Evolutionary conservation across 2,329 filamentous ascomycete genomes (phyloP).

Genomic region (Pezicula neosporulosa): DNA sequence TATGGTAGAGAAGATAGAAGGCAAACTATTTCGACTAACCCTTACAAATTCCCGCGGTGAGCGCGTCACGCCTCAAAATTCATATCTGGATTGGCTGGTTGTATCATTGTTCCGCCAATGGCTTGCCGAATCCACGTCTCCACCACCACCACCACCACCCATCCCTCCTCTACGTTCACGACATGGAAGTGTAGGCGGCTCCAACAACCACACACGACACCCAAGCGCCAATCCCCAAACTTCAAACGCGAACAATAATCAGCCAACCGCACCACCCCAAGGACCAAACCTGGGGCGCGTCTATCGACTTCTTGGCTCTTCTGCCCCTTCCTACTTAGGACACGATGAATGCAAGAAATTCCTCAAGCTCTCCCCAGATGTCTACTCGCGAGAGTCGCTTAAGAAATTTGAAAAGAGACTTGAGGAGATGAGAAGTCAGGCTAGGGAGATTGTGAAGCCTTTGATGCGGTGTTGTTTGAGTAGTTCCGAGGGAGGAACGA

Average conservation of each 20-base stretch:
- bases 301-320: constrained; percentile 71
- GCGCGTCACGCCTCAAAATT: constrained; percentile 73
- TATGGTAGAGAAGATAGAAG: constrained; percentile 73
- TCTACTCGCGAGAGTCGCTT: constrained; percentile 85
- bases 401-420: constrained; percentile 81
- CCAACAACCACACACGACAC: constrained; percentile 9
- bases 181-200: constrained; percentile 12
- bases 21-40: constrained; percentile 75
- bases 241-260: constrained; percentile 20
- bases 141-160: constrained; percentile 68
- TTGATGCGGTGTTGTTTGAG: constrained; percentile 76
- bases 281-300: constrained; percentile 65
- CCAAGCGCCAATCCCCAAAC: constrained; percentile 6
- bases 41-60: constrained; percentile 79
- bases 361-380: constrained; percentile 74
- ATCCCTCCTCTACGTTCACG: constrained; percentile 37
- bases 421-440: constrained; percentile 83
- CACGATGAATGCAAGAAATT: constrained; percentile 92
- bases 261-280: constrained; percentile 34
- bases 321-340: constrained; percentile 61
- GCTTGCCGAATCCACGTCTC: constrained; percentile 85
- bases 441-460: constrained; percentile 77
- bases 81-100: constrained; percentile 86
- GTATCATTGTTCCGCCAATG: constrained; percentile 88
- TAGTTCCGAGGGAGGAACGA: constrained; percentile 62